These are phyloP conservation scores for Phytophthora crassamura DNA, from an alignment of 352 stramenopile genomes.

Conservation along the genomic window DNA sequence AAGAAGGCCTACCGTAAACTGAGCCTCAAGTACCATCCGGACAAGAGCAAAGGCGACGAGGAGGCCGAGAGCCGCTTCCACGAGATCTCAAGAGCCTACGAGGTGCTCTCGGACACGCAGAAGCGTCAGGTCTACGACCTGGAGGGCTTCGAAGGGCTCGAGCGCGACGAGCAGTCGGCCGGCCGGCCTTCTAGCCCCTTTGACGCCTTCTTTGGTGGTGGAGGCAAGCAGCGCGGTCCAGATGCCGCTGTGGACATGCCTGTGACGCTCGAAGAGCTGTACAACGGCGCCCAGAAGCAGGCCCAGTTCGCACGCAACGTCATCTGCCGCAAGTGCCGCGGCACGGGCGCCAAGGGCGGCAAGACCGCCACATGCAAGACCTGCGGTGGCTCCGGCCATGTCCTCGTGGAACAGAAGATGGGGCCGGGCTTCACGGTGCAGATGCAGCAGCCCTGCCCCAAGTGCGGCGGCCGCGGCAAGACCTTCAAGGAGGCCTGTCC, in stretches of 20 bases:
- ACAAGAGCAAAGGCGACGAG: slow-evolving; percentile 88
- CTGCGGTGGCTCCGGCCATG: slow-evolving; percentile 73
- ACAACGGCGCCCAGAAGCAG: slow-evolving; percentile 83
- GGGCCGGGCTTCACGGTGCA: slow-evolving; percentile 85
- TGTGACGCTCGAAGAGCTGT: slow-evolving; percentile 87
- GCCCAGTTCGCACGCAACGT: slow-evolving; percentile 76
- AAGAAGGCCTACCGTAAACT: slow-evolving; percentile 96
- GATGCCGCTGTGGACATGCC: slow-evolving; percentile 78
- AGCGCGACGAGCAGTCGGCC: slow-evolving; percentile 68
- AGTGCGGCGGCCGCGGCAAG: slow-evolving; percentile 90
- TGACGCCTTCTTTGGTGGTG: slow-evolving; percentile 82
- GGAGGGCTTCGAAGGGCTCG: slow-evolving; percentile 90
- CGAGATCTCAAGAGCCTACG: slow-evolving; percentile 90
- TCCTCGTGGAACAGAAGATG: slow-evolving; percentile 86
- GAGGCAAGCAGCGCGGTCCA: slow-evolving; percentile 72
- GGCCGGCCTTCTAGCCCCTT: slow-evolving; percentile 68
- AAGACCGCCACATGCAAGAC: slow-evolving; percentile 82
- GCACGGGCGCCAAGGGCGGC: slow-evolving; percentile 83
- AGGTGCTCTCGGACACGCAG: slow-evolving; percentile 91
- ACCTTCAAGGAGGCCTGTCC: slow-evolving; percentile 97
- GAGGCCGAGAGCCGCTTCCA: slow-evolving; percentile 91
- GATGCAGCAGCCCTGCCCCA: slow-evolving; percentile 91
- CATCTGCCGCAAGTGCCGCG: slow-evolving; percentile 87
- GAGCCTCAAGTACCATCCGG: slow-evolving; percentile 96
- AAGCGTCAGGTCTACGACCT: slow-evolving; percentile 94